These are phyloP conservation scores for Leccinum imitatum DNA, from an alignment of 768 basidiomycete species.

Conservation along the genomic window DNA sequence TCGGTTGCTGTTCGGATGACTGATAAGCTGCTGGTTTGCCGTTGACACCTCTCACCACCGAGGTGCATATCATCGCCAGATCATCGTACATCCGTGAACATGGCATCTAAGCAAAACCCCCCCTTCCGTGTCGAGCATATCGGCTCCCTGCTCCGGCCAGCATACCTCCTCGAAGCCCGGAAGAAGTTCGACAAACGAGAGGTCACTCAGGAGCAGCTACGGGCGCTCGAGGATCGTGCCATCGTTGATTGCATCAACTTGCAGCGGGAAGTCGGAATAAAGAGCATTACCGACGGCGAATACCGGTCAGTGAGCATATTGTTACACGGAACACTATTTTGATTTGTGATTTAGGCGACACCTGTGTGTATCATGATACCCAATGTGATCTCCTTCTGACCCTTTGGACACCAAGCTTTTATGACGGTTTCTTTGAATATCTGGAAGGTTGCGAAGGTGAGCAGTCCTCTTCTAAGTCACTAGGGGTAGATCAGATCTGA, in stretches of 20 bases:
- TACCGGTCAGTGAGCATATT: conserved; percentile 30
- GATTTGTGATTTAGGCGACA: background rate
- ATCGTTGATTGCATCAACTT: conserved; percentile 37
- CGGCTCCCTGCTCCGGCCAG: conserved; percentile 45
- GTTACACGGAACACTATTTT: background rate
- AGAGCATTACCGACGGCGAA: conserved; percentile 45
- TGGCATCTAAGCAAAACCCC: conserved; percentile 29
- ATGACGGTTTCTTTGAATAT: background rate
- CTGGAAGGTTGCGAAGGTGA: background rate
- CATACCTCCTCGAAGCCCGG: conserved; percentile 38
- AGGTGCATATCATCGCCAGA: background rate
- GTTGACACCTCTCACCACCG: conserved; percentile 5
- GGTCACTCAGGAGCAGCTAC: conserved; percentile 35
- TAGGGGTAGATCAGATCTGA: background rate
- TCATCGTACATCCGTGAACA: background rate
- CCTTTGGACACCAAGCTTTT: background rate
- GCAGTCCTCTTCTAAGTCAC: background rate
- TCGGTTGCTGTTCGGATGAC: background rate
- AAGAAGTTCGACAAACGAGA: conserved; percentile 35
- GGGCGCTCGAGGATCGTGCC: conserved; percentile 37
- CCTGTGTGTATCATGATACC: background rate
- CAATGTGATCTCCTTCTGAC: background rate
- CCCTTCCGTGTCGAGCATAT: conserved; percentile 48
- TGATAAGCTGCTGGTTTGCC: background rate
- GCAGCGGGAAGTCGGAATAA: conserved; percentile 42